phyloP scores from a whole-genome alignment of 441 rosid genomes.

The Corymbia citriodora region DNA sequence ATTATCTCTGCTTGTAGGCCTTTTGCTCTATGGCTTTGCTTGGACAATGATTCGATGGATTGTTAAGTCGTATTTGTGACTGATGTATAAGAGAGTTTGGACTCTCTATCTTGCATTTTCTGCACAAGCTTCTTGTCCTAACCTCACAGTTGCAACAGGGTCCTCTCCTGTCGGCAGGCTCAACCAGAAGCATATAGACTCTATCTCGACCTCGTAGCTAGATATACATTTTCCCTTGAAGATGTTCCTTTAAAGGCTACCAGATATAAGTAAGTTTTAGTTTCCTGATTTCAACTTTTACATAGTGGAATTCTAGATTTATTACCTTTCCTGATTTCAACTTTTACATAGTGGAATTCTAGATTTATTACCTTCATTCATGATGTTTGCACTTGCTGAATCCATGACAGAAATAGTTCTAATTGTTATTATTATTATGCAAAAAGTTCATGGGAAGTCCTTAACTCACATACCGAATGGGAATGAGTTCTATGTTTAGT shows the following conservation, averaged over 20 bases:
- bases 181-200: slow-evolving; percentile 56
- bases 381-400: background rate
- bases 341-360: background rate
- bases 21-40: background rate
- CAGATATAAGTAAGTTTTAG: slow-evolving; percentile 13
- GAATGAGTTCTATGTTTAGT: background rate
- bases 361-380: background rate
- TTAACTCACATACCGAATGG: background rate
- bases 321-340: background rate
- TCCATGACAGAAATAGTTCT: background rate
- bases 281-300: background rate
- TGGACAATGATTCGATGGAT: background rate
- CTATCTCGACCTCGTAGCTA: slow-evolving; percentile 45
- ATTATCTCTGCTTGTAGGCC: background rate
- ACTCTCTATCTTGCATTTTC: background rate
- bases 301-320: background rate
- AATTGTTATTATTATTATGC: background rate
- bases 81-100: background rate
- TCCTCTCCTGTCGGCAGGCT: slow-evolving; percentile 40
- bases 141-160: slow-evolving; percentile 12
- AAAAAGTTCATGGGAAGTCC: background rate
- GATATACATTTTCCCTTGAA: slow-evolving; percentile 30
- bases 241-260: slow-evolving; percentile 13
- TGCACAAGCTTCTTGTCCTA: background rate
- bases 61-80: background rate